Conservation (phyloP, 495 filamentous ascomycete genomes). For the Sordaria brevicollis region DNA sequence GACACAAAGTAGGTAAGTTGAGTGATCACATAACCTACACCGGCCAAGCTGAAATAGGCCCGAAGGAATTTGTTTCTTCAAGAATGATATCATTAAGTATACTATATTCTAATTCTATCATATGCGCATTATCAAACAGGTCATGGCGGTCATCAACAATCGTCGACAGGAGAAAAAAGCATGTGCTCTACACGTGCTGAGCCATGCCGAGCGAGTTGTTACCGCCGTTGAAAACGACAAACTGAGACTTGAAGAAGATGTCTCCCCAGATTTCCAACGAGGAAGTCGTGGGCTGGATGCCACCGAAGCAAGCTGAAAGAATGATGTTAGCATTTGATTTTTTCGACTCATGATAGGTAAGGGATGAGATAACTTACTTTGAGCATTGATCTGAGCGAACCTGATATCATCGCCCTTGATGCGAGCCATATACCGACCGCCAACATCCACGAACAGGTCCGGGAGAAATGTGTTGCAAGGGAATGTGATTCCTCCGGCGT, state of each 20-base stretch:
- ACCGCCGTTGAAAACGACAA: slow-evolving; percentile 66
- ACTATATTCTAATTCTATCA: neutral
- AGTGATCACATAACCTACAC: neutral
- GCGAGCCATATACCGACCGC: slow-evolving; percentile 45
- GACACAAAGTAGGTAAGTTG: neutral
- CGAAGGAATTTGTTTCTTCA: neutral
- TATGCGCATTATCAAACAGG: neutral
- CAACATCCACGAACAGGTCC: slow-evolving; percentile 56
- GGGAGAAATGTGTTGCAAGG: slow-evolving; percentile 53
- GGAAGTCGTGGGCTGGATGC: slow-evolving; percentile 53
- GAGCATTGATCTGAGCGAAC: slow-evolving; percentile 46
- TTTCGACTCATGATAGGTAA: neutral
- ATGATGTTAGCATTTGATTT: slow-evolving; percentile 4
- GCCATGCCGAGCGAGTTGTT: slow-evolving; percentile 52
- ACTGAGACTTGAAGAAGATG: slow-evolving; percentile 69
- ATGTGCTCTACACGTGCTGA: slow-evolving; percentile 26
- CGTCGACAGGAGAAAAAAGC: neutral
- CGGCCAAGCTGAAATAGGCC: neutral
- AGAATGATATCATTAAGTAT: neutral
- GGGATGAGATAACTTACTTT: slow-evolving; percentile 24
- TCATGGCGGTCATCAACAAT: neutral
- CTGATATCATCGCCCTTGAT: slow-evolving; percentile 59
- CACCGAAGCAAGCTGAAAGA: slow-evolving; percentile 55
- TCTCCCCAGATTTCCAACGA: slow-evolving; percentile 67
- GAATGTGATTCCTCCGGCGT: slow-evolving; percentile 53